phyloP scores from a whole-genome alignment of 257 asterid genomes.

The Mentha longifolia region DNA sequence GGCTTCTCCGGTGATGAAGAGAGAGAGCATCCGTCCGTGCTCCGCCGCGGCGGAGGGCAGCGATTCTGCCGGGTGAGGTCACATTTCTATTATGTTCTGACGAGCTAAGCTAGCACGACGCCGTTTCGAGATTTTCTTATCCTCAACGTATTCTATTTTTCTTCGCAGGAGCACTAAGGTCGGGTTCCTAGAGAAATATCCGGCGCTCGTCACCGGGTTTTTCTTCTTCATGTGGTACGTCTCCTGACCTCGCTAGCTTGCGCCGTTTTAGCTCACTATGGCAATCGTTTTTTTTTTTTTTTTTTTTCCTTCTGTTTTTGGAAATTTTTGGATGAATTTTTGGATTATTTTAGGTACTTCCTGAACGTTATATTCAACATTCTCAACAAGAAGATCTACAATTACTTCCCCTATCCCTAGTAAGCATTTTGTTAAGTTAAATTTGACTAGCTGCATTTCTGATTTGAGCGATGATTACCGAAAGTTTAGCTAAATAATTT shows the following conservation, averaged over 20 bases:
- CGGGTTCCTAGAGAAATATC: conserved; percentile 79
- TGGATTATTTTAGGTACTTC: conserved; percentile 58
- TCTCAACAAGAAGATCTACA: conserved; percentile 97
- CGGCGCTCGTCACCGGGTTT: conserved; percentile 81
- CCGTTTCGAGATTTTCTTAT: conserved; percentile 11
- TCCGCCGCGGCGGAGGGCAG: conserved; percentile 76
- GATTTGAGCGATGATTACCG: neutral
- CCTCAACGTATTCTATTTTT: conserved; percentile 29
- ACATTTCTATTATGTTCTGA: conserved; percentile 44
- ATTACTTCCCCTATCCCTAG: conserved; percentile 97
- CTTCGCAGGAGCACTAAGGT: conserved; percentile 64
- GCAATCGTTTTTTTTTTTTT: neutral
- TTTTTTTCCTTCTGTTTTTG: no score
- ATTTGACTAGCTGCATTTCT: neutral
- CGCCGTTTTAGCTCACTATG: neutral
- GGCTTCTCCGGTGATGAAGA: conserved; percentile 41
- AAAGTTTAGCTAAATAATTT: conserved; percentile 17
- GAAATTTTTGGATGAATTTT: conserved; percentile 25
- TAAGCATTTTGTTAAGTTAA: conserved; percentile 42
- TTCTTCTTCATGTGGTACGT: conserved; percentile 98
- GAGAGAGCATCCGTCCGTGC: conserved; percentile 57
- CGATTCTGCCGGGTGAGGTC: conserved; percentile 92
- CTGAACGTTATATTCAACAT: conserved; percentile 94
- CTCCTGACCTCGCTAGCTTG: conserved; percentile 24
- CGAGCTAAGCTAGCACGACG: conserved; percentile 31